Conservation (phyloP, 2,329 filamentous ascomycete species). For the Tolypocladium capitatum region DNA sequence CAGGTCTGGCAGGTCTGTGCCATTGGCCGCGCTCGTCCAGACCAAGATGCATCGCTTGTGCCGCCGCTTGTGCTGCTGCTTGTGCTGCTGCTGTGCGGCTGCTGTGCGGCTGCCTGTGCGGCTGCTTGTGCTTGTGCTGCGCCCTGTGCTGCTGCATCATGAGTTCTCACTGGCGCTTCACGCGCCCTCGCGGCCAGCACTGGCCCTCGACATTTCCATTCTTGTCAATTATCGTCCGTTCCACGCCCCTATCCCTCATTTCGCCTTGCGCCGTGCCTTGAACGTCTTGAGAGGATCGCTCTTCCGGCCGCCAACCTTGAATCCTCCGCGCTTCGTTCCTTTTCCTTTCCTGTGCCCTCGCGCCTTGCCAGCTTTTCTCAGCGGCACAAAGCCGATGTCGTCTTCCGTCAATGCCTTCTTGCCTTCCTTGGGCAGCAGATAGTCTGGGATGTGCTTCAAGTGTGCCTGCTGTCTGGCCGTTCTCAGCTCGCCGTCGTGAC, state of each 20-base stretch:
- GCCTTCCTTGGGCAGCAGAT: constrained; percentile 69
- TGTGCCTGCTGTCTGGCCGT: constrained; percentile 77
- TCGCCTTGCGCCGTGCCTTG: constrained; percentile 46
- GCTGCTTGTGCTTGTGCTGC: too few species aligned
- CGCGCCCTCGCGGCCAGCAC: neutral
- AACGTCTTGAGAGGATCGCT: constrained; percentile 82
- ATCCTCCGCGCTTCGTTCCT: constrained; percentile 14
- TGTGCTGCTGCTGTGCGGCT: too few species aligned
- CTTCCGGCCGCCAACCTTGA: constrained; percentile 48
- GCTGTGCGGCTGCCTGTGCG: too few species aligned
- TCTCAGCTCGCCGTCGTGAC: constrained; percentile 80
- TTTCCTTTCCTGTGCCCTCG: constrained; percentile 31
- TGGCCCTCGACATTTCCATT: neutral
- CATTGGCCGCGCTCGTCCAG: neutral
- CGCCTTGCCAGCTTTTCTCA: constrained; percentile 40
- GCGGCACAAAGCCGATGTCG: constrained; percentile 65
- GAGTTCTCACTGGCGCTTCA: neutral
- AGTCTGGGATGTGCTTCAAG: constrained; percentile 88
- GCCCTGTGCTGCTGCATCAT: too few species aligned
- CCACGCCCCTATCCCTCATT: constrained; percentile 6
- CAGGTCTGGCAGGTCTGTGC: too few species aligned
- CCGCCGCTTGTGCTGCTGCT: too few species aligned
- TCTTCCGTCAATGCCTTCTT: constrained; percentile 53
- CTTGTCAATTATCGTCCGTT: neutral
- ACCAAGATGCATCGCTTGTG: too few species aligned